Percentiles rank a stretch among this genome's conserved stretches.
Evolutionary conservation across 192 early-diverging fungal genomes (phyloP).

Genomic region (Backusella parvicylindrica): DNA sequence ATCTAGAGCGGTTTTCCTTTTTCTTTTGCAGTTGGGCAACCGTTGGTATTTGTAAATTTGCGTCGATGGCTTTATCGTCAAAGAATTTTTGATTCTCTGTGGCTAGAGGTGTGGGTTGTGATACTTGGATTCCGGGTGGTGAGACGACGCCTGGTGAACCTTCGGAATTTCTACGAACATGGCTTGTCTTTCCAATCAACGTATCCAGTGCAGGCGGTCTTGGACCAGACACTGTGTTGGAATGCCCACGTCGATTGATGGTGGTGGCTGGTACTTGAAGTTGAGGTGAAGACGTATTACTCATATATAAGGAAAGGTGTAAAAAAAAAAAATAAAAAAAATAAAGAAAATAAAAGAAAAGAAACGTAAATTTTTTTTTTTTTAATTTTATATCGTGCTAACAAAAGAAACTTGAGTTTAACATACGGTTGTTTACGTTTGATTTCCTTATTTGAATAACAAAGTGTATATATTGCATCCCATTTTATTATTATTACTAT

Average conservation of each 20-base stretch:
- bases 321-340: background rate
- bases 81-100: background rate
- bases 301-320: background rate
- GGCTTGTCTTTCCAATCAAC: background rate
- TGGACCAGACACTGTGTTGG: slow-evolving; percentile 11
- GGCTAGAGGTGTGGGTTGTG: background rate
- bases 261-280: background rate
- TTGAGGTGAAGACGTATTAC: background rate
- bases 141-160: slow-evolving; percentile 12
- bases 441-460: background rate
- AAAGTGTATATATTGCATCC: background rate
- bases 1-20: slow-evolving; percentile 10
- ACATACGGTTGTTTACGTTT: background rate
- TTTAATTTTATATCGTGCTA: background rate
- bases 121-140: background rate
- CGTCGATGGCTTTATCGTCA: background rate
- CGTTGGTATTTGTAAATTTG: background rate
- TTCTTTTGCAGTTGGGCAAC: background rate
- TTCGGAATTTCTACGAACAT: slow-evolving; percentile 29
- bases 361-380: background rate
- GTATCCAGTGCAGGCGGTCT: slow-evolving; percentile 1
- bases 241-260: background rate
- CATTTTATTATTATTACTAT: background rate
- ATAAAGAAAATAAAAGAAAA: background rate
- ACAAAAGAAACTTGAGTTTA: background rate